Base-by-base conservation (phyloP, 139 green algal genomes). In the Tetraselmis chui region DNA sequence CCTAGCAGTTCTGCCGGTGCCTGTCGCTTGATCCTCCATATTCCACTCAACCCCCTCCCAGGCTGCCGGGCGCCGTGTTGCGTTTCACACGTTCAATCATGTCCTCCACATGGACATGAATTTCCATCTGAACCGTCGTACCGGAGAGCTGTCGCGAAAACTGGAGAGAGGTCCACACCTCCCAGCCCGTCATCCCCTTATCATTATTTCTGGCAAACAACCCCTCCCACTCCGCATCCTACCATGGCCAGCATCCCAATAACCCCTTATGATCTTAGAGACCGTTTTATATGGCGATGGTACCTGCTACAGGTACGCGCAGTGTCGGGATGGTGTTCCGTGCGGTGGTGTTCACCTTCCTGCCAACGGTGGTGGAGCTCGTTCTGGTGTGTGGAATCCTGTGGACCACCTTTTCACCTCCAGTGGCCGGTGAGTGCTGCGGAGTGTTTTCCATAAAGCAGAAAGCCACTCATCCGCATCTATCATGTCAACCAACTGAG, bases 271-370 rank as follows among this genome's bases (percentile, higher is more conserved):
- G n/a, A n/a, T n/a, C n/a, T n/a, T n/a, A n/a, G n/a, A n/a, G n/a
- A n/a, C n/a, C n/a, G n/a, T n/a, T n/a, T n/a, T n/a, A n/a, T n/a
- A n/a, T n/a, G n/a, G n/a, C n/a, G n/a, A n/a, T n/a, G n/a, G n/a
- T n/a, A n/a, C n/a, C n/a, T n/a, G n/a, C n/a, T n/a, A n/a, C 88
- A 92, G 95, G 96, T 59, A 97, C 93, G 1, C 89, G 96, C 28
- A 91, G 84, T 83, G 90, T 98, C n/a, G 90, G 91, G 58, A 96
- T 97, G 86, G 89, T 99, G n/a, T 99, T 98, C 85, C 84, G 95
- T 0, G 92, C 93, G 0, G 86, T 98, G 1, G 90, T 98, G 11
- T 99, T 99, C 89, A 98, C 95, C 25, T 96, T 99, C 77, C 76
- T 97, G 23, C 96, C 96, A 29, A 98, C 96, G 0, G 81, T 86